These are phyloP conservation scores for Citrus hindsii DNA, from an alignment of 345 rosid genomes.

Conservation along the genomic window DNA sequence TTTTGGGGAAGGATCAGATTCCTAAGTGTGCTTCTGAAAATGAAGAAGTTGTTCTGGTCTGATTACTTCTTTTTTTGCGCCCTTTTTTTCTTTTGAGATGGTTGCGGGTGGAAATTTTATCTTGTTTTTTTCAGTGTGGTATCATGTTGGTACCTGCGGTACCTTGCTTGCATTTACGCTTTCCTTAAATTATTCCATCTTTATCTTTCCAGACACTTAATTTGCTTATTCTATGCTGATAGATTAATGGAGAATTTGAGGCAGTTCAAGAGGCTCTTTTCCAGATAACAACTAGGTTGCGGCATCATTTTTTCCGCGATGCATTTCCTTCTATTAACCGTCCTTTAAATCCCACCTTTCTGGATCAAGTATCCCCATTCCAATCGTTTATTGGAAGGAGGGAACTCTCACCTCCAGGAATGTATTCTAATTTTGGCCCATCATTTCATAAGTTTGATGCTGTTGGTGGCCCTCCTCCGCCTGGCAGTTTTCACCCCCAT, in stretches of 20 bases:
- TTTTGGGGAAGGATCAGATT: slow-evolving; percentile 63
- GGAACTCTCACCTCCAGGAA: slow-evolving; percentile 59
- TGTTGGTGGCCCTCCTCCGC: slow-evolving; percentile 53
- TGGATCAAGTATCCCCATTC: slow-evolving; percentile 54
- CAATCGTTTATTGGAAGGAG: slow-evolving; percentile 58
- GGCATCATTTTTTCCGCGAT: slow-evolving; percentile 59
- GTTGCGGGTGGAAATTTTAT: background rate
- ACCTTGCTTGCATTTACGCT: background rate
- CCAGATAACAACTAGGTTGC: slow-evolving; percentile 66
- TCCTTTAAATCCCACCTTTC: slow-evolving; percentile 44
- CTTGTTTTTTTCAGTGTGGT: background rate
- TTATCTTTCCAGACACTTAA: background rate
- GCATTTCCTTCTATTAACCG: slow-evolving; percentile 45
- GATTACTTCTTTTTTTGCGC: background rate
- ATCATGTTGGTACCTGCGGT: background rate
- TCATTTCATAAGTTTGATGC: slow-evolving; percentile 51
- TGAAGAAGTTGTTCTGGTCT: slow-evolving; percentile 80
- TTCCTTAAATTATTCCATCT: background rate
- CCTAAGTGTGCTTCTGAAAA: slow-evolving; percentile 72
- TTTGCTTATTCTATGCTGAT: slow-evolving; percentile 7
- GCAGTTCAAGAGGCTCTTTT: slow-evolving; percentile 67
- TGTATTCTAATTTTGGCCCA: slow-evolving; percentile 40
- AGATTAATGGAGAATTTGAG: slow-evolving; percentile 68
- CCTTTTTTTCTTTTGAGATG: slow-evolving; percentile 7
- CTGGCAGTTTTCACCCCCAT: slow-evolving; percentile 43